Evolutionary conservation across 371 early-diverging fungal genomes (phyloP), one percentile per base, ranked within the genome.

Genomic region (Vittaforma corneae): DNA sequence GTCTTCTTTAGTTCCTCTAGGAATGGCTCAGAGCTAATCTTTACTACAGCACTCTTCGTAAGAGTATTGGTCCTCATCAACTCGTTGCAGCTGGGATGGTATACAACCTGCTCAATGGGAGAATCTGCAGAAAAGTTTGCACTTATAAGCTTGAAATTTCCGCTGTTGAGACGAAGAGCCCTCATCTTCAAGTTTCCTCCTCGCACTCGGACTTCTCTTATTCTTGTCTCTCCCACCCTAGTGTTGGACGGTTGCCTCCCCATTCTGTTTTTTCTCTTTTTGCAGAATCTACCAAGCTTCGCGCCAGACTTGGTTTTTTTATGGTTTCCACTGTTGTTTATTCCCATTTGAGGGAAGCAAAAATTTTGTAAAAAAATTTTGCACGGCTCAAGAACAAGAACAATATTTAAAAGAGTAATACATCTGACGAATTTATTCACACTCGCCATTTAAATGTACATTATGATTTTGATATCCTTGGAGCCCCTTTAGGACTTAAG

Each of bases 71-170:
- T 97, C 81, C 99, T 91, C 81, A 97, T 93, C 79, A 97, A 85
- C 83, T 98, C 97, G 88, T 97, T 98, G 90, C 90, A 92, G 82
- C 91, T 88, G 74, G 97, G 88, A 84, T 98, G 97, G 88, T 97
- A 97, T 68, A 89, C 88, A 74, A 98, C 99, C 70, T 86, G 84
- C 78, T 91, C 83, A 77, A 93, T 87, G 84, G 93, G 88, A 71
- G 91, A 84, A 4, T 51, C 50, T 2, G 29, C 32, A 1, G 54
- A 34, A 11, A 22, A 32, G 9, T n/a, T 28, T 2, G 51, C 2
- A 38, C 2, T 4, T 1, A 38, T 11, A 1, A 66, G 48, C 24
- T 24, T 20, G 29, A 93, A 84, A 87, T 87, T 70, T 75, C 85
- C 97, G 53, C 86, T 67, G 70, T 93, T 93, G 46, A 97, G 84